Evolutionary conservation across 768 basidiomycete species (phyloP), one percentile per base, ranked within the genome.

Genomic region (Tylopilus plumbeoviolaceoides): DNA sequence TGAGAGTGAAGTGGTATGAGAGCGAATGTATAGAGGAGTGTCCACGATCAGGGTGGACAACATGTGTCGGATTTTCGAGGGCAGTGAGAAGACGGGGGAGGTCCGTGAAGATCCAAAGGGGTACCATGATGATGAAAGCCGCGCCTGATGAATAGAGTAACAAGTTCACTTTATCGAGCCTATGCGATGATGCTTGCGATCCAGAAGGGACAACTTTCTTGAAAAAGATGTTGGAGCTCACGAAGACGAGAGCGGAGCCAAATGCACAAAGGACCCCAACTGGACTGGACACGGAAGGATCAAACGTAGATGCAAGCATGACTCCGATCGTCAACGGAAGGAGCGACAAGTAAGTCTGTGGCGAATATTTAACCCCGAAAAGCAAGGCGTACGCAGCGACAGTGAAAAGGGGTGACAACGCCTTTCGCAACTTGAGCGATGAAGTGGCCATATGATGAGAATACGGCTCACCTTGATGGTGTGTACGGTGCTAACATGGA

Each of bases 181-280:
- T 93, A 66, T 88, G 87, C 4, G 80, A 71, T 20, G 75, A 72
- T 5, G 72, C 63, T 48, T 77, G 77, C 8, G 80, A 77, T 42
- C 65, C 61, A 21, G 75, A 69, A 2, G 97, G 97, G 81, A 99
- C 87, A 57, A 98, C 85, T 76, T 95, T 98, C 74, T 99, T 99
- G 81, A 95, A 98, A 70, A 95, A 97, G 62, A 99, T 98, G 72
- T 99, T 99, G 58, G 93, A 95, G 60, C 88, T 89, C 57, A 99
- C 97, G 68, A 99, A 98, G 59, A 99, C 85, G 53, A 99, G 73
- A 28, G 97, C 97, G 11, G 94, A 97, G 15, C 95, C 95, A 64
- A 99, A 94, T 4, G 97, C 95, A 69, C 91, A 97, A 25, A 97
- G 73, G n/a, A 99, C 72, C 12, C 97, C 97, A 25, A 87, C 72